phyloP scores from a whole-genome alignment of 305 asterid genomes.

The Euphrasia arctica region DNA sequence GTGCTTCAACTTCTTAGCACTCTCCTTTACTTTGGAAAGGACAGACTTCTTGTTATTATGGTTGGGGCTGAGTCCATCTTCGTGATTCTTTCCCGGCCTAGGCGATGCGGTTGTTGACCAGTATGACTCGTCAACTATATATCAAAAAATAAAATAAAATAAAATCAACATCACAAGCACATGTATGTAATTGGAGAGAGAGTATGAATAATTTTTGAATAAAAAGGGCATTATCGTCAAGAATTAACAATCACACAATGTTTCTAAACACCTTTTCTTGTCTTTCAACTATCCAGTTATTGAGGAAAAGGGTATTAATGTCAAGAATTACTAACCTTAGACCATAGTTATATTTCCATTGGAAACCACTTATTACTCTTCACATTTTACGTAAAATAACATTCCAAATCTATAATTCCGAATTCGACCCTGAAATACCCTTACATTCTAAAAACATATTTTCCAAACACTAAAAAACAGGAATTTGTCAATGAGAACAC shows the following conservation, averaged over 20 bases:
- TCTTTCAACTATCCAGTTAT: not conserved
- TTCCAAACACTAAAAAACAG: not conserved
- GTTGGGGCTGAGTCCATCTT: constrained; percentile 41
- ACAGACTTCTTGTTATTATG: constrained; percentile 51
- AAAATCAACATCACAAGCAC: not conserved
- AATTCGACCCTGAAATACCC: not conserved
- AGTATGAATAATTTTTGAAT: not conserved
- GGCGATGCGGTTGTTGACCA: constrained; percentile 40
- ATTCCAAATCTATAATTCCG: no score
- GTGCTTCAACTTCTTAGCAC: constrained; percentile 64
- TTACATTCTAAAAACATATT: not conserved
- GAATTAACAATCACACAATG: not conserved
- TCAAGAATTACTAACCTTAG: no score
- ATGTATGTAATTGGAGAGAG: not conserved
- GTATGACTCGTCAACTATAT: constrained; percentile 34
- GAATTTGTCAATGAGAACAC: not conserved
- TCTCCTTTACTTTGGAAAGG: constrained; percentile 74
- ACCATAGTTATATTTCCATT: no score
- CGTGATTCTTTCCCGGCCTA: constrained; percentile 33
- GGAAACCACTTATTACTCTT: no score
- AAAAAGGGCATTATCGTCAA: not conserved
- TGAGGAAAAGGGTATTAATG: not conserved
- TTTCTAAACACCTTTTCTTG: not conserved
- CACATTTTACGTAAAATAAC: no score
- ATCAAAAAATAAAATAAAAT: not conserved